Evolutionary conservation across 192 early-diverging fungal species (phyloP).

Genomic region (Coemansia sp.): DNA sequence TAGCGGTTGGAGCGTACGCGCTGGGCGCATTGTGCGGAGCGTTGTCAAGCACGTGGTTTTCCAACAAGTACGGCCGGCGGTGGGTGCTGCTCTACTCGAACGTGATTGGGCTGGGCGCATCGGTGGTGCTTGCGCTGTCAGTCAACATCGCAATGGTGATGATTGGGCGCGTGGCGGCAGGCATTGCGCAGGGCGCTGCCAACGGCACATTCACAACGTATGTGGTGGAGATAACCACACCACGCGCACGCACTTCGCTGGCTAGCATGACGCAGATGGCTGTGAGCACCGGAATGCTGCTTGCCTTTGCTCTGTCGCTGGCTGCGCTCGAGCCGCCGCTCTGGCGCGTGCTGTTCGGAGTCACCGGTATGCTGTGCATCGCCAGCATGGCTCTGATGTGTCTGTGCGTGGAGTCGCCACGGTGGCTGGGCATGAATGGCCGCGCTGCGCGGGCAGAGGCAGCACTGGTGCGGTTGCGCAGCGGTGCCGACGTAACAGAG

Average conservation of each 20-base stretch:
- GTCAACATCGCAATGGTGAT: slow-evolving; percentile 60
- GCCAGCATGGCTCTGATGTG: slow-evolving; percentile 50
- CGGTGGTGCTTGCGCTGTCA: slow-evolving; percentile 59
- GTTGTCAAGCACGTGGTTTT: slow-evolving; percentile 55
- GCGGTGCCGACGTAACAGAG: slow-evolving; percentile 43
- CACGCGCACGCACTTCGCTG: slow-evolving; percentile 64
- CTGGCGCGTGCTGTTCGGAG: slow-evolving; percentile 70
- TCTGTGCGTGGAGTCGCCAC: slow-evolving; percentile 75
- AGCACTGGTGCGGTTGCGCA: slow-evolving; percentile 58
- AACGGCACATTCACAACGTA: slow-evolving; percentile 65
- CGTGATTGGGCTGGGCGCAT: slow-evolving; percentile 60
- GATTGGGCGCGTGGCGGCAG: slow-evolving; percentile 67
- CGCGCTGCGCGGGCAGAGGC: slow-evolving; percentile 51
- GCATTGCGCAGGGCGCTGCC: slow-evolving; percentile 66
- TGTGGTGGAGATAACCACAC: slow-evolving; percentile 75
- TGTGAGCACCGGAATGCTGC: slow-evolving; percentile 72
- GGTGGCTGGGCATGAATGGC: slow-evolving; percentile 63
- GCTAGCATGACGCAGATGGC: slow-evolving; percentile 70
- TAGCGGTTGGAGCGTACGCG: slow-evolving; percentile 57
- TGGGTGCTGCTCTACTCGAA: slow-evolving; percentile 65
- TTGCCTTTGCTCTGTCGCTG: slow-evolving; percentile 61
- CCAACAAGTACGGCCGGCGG: slow-evolving; percentile 62
- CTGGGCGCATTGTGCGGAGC: slow-evolving; percentile 67
- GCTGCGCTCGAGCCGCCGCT: slow-evolving; percentile 57
- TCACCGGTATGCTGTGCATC: slow-evolving; percentile 61